Evolutionary conservation across 768 basidiomycete species (phyloP).

Genomic region (Suillus clintonianus): DNA sequence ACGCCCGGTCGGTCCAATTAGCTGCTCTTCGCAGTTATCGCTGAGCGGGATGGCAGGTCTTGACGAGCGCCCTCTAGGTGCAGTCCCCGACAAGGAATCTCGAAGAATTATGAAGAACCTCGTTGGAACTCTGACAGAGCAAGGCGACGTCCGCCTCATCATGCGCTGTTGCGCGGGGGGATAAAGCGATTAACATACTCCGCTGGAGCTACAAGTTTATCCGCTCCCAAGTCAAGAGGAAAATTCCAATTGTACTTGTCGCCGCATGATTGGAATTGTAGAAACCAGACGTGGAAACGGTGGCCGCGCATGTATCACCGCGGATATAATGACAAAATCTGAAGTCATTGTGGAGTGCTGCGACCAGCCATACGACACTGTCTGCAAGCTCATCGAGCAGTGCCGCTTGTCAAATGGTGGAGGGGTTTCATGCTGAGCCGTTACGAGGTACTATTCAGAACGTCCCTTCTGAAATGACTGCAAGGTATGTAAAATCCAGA

Average conservation of each 20-base stretch:
- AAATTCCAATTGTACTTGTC: constrained; percentile 34
- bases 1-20: constrained; percentile 11
- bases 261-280: constrained; percentile 38
- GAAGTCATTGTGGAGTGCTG: neutral
- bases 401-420: neutral
- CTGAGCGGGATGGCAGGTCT: constrained; percentile 24
- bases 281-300: constrained; percentile 28
- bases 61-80: constrained; percentile 30
- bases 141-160: constrained; percentile 29
- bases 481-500: neutral
- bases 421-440: neutral
- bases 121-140: constrained; percentile 27
- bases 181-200: constrained; percentile 22
- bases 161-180: constrained; percentile 37
- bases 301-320: constrained; percentile 44
- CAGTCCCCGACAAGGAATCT: constrained; percentile 25
- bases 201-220: constrained; percentile 32
- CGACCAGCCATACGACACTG: constrained; percentile 19
- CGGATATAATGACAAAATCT: neutral
- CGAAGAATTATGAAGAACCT: constrained; percentile 29
- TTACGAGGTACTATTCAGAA: neutral
- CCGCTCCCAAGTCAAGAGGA: constrained; percentile 30
- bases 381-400: constrained; percentile 8
- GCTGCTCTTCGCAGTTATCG: neutral
- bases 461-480: too few species aligned